Base-by-base conservation (phyloP, 116 monocot genomes). In the Trichopus zeylanicus region DNA sequence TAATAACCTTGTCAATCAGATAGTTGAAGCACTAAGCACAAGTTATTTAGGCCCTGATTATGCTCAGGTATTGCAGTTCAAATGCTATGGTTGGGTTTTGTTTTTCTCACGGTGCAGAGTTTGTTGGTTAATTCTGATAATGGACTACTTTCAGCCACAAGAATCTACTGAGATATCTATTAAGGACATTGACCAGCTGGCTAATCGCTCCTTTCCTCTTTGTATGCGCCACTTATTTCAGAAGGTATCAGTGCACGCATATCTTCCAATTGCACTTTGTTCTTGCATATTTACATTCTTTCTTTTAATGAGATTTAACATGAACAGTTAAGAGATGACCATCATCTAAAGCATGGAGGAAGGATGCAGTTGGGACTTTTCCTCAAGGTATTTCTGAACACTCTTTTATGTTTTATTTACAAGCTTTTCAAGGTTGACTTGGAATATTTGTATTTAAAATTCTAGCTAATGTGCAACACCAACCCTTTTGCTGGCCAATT, bases 351-450 rank as follows among this genome's bases (percentile, higher is more conserved):
- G 78, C 85, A 98, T 65, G 88, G 92, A 63, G 92, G 98, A 48
- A 88, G 98, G 62, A 91, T 98, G 92, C 98, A 98, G 59, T 66
- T 98, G 38, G 85, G 92, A 39, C 88, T 98, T 65, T 98, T 98
- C 57, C 88, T 98, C 3, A 98, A 98, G 92, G 98, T 74, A 80
- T 47, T 32, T 26, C n/a, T 58, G 34, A 33, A n/a, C n/a, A n/a
- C n/a, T n/a, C n/a, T n/a, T n/a, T n/a, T n/a, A n/a, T n/a, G n/a
- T n/a, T n/a, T n/a, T n/a, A n/a, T n/a, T n/a, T n/a, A n/a, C n/a
- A n/a, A n/a, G n/a, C n/a, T n/a, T n/a, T n/a, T n/a, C n/a, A n/a
- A n/a, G n/a, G n/a, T n/a, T n/a, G n/a, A n/a, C n/a, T n/a, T n/a
- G n/a, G n/a, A n/a, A n/a, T n/a, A n/a, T n/a, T n/a, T n/a, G n/a